Percentiles rank a stretch among this genome's conserved stretches.
Conservation (phyloP, 345 rosid species). For the Lenwebbia sp. region DNA sequence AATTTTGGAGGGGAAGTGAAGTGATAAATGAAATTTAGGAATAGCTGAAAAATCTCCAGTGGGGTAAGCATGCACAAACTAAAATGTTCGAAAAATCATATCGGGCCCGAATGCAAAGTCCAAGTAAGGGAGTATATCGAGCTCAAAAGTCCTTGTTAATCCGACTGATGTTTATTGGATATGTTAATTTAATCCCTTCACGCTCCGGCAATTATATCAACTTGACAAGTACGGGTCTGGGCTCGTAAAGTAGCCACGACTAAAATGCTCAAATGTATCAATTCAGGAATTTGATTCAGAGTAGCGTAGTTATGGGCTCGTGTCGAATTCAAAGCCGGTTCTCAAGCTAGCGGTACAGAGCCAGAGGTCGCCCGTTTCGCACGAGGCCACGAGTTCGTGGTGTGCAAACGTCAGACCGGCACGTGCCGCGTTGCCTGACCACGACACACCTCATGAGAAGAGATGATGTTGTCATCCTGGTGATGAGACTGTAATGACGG, state of each 20-base stretch:
- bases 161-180: not conserved
- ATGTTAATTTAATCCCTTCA: not conserved
- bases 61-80: too few relatives aligned
- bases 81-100: too few relatives aligned
- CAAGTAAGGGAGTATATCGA: too few relatives aligned
- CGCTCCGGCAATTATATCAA: not conserved
- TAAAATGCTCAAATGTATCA: not conserved
- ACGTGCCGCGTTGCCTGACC: rapidly evolving
- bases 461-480: not conserved
- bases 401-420: rapidly evolving
- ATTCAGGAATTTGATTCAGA: not conserved
- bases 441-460: not conserved
- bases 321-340: not conserved
- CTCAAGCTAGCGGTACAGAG: not conserved
- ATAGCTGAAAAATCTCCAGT: too few relatives aligned
- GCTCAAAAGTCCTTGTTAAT: too few relatives aligned
- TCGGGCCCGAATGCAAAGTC: too few relatives aligned
- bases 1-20: too few relatives aligned
- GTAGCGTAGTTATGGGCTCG: not conserved
- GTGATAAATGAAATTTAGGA: too few relatives aligned
- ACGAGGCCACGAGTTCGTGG: not conserved
- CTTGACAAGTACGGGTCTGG: not conserved
- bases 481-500: not conserved
- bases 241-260: not conserved
- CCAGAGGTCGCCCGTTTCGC: not conserved